Evolutionary conservation across 768 basidiomycete species (phyloP), one percentile per base, ranked within the genome.

Genomic region (Panus rudis): DNA sequence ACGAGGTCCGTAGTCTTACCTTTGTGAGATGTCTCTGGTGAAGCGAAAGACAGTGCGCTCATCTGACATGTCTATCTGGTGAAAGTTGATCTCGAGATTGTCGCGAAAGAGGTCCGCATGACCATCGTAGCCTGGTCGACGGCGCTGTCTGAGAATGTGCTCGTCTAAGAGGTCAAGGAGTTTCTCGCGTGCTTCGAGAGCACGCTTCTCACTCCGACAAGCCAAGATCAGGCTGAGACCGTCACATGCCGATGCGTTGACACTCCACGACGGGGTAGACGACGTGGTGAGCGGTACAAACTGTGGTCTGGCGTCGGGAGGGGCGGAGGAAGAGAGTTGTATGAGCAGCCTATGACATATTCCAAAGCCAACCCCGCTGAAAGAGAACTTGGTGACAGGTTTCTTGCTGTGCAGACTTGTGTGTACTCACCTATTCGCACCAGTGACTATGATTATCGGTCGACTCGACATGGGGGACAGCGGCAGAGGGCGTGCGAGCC

Each of bases 361-460:
- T 11, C 85, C 87, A 58, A 83, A 85, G 13, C 90, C 90, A 14
- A 92, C 72, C 43, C 90, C 90, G 28, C 89, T 92, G 57, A 3
- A 50, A 45, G 37, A 26, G 11, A 16, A 17, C 37, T 35, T 26
- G 25, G 19, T 7, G 28, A 14, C 32, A n/a, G 21, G 12, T 4
- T 11, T 7, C 20, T 8, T 17, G n/a, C 25, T 35, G 7, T 34
- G 39, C 23, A 16, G 0, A 6, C 10, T 8, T 11, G 17, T 23
- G 6, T 3, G 6, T 2, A 57, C 62, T 13, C 31, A 65, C 64
- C 59, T 60, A 46, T 65, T 65, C n/a, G 64, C 64, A 5, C 64
- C 64, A 0, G 64, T 65, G 11, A 65, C 61, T 12, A 64, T 52
- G 23, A 64, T 52, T 27, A 62, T 62, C 12, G 58, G 59, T 12